Base-by-base conservation (phyloP, 805 yeast genomes). In the Saturnispora zaruensis region DNA sequence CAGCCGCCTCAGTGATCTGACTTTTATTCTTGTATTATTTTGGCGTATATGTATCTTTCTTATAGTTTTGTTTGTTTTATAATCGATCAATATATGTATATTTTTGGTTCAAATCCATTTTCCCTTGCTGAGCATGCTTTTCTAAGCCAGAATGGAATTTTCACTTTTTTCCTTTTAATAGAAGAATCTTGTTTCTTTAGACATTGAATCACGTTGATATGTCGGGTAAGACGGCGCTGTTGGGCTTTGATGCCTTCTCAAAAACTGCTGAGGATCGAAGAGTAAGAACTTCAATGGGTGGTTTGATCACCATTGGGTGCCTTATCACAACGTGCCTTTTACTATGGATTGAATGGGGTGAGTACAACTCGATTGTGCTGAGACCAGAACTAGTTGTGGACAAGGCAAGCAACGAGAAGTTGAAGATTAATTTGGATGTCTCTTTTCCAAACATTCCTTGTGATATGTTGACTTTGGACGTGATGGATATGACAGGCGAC, bases 201-300 rank as follows among this genome's bases (percentile, higher is more conserved):
- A 36, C 21, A 8, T 36, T 3, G 24, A 4, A n/a, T 36, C 13
- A 36, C 18, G 9, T 36, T 20, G 40, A 4, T 9, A 36, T 36
- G 40, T 36, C 40, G 13, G 14, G 21, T 30, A 21, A 36, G 26
- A 30, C 16, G 26, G 21, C 16, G 53, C 66, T 81, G 55, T 63
- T 86, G 45, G 78, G 82, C 41, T 70, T 86, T 52, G 98, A 90
- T 66, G 95, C 91, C n/a, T 90, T 91, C 63, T 78, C 95, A 26
- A 91, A 90, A 67, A 87, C 97, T 5, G 90, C 87, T 33, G 98
- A 91, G 61, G 99, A 93, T 65, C 95, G 95, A 7, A 77, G 87
- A 46, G 79, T 93, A 53, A 81, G 85, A 54, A 93, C 99, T 4
- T 76, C 91, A 5, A 75, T 91, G 7, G 99, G 99, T 48, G 99